Evolutionary conservation across 192 early-diverging fungal genomes (phyloP), one percentile per base, ranked within the genome.

Genomic region (Dispira parvispora): DNA sequence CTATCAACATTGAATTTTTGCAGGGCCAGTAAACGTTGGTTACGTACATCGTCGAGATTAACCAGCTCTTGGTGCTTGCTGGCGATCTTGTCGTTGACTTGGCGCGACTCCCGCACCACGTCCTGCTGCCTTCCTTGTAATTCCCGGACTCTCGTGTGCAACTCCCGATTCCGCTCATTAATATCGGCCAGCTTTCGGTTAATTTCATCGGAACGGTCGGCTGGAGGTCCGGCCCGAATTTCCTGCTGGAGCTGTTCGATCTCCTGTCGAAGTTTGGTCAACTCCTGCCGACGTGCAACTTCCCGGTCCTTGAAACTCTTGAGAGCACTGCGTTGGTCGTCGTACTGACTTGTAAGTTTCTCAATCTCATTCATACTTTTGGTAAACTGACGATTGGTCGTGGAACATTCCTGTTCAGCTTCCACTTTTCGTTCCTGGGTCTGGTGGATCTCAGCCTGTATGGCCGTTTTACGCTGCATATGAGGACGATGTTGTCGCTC

Each of bases 1-100:
- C 83, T 76, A 56, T 85, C 78, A 43, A 62, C 56, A 61, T 82
- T 75, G 8, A 67, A 67, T 3, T 68, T 49, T 23, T 69, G 53
- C 38, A 97, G 64, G 0, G 65, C 46, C 11, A 79, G 65, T 42
- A 93, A 69, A 43, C 84, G 75, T 20, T 70, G 71, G 43, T 73
- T 54, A 13, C 61, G 64, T 13, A 81, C 71, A 62, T 88, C 74
- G 54, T 88, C 81, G 6, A 92, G 67, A 12, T 71, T 73, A 6
- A 71, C 65, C 18, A 87, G 68, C 68, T 81, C 81, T 55, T 63
- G 45, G 52, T 68, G 63, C 26, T 65, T 71, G 43, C 20, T 42
- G 53, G 56, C 71, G 21, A 80, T 65, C n/a, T 78, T 65, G 3
- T 12, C 23, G 43, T 60, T 63, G 18, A 71, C 3, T 25, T 72